Conservation (phyloP, 2,329 filamentous ascomycete genomes). For the Pseudocercospora fijiensis region DNA sequence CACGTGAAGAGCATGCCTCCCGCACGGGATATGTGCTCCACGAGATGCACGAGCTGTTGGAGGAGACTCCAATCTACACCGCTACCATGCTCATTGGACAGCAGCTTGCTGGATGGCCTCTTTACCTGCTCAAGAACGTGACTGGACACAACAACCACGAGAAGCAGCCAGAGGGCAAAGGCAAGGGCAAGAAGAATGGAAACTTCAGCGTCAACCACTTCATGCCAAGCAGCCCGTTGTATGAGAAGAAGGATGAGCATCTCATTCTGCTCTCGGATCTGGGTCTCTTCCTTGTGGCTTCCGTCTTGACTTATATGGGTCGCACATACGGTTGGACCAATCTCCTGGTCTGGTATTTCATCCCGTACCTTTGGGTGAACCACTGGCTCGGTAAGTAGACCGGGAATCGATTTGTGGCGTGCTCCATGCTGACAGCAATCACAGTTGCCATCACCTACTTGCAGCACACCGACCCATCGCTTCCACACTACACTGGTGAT, state of each 20-base stretch:
- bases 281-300: conserved; percentile 62
- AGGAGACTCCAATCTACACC: conserved; percentile 90
- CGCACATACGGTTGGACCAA: conserved; percentile 81
- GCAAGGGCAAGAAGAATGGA: conserved; percentile 88
- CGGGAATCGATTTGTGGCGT: neutral
- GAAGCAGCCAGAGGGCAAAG: conserved; percentile 86
- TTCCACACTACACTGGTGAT: conserved; percentile 84
- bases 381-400: conserved; percentile 86
- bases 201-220: conserved; percentile 91
- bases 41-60: conserved; percentile 82
- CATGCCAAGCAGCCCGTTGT: conserved; percentile 80
- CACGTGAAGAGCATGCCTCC: conserved; percentile 74
- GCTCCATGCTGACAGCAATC: conserved; percentile 8
- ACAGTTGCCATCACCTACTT: conserved; percentile 94
- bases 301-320: conserved; percentile 66
- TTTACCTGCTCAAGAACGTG: conserved; percentile 88
- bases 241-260: conserved; percentile 85
- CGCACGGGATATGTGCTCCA: conserved; percentile 72
- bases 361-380: conserved; percentile 97
- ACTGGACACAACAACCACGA: conserved; percentile 96
- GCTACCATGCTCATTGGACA: conserved; percentile 72
- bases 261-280: conserved; percentile 84
- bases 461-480: conserved; percentile 91
- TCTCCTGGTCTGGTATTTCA: conserved; percentile 88
- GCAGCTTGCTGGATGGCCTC: conserved; percentile 89